Conservation (phyloP, 2,329 filamentous ascomycete species). For the Hymenoscyphus scutula region DNA sequence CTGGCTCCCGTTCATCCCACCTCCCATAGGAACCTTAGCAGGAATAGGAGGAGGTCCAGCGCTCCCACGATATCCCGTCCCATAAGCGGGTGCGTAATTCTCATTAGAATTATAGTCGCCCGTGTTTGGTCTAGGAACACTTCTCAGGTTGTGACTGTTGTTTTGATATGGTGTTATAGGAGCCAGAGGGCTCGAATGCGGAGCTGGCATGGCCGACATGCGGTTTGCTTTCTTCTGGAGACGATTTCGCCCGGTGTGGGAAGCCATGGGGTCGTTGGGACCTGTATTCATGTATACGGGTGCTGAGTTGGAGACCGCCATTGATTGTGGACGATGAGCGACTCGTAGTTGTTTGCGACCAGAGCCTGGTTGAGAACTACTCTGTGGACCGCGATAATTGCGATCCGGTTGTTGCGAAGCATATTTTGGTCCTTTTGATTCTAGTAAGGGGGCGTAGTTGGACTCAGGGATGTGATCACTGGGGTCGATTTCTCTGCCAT, state of each 20-base stretch:
- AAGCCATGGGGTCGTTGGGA: constrained; percentile 39
- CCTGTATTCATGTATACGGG: constrained; percentile 31
- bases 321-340: constrained; percentile 50
- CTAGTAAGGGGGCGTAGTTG: constrained; percentile 35
- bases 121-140: constrained; percentile 29
- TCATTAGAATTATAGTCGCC: constrained; percentile 31
- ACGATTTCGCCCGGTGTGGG: constrained; percentile 51
- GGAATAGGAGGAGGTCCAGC: constrained; percentile 58
- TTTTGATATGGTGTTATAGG: constrained; percentile 34
- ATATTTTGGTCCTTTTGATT: constrained; percentile 49
- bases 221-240: constrained; percentile 59
- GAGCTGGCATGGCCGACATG: constrained; percentile 30
- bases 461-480: constrained; percentile 73
- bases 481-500: constrained; percentile 75
- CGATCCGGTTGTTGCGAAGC: constrained; percentile 37
- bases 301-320: constrained; percentile 28
- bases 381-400: constrained; percentile 46
- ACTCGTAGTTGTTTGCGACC: constrained; percentile 53
- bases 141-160: constrained; percentile 27
- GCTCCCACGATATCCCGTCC: constrained; percentile 35
- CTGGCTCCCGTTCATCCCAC: constrained; percentile 43
- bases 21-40: constrained; percentile 63
- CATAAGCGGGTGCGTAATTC: constrained; percentile 30
- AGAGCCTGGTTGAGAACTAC: constrained; percentile 51
- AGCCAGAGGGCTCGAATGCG: constrained; percentile 32